Evolutionary conservation across 2,329 filamentous ascomycete species (phyloP).

Genomic region (Fusarium burgessii): DNA sequence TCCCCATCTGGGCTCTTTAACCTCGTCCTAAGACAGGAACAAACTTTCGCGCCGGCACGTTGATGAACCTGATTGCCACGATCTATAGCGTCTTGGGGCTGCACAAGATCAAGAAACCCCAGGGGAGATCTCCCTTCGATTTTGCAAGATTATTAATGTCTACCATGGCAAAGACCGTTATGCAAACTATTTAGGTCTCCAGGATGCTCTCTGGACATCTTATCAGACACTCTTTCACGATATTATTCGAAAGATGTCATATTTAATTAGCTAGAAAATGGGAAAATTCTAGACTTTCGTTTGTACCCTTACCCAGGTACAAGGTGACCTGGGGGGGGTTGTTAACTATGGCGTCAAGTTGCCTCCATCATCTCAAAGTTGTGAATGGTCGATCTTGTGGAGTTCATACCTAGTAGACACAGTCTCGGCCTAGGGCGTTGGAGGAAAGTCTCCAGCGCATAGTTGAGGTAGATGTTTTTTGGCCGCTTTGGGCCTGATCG

Average conservation of each 20-base stretch:
- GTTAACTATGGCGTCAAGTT: constrained; percentile 16
- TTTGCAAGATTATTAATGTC: neutral
- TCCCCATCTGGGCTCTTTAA: constrained; percentile 6
- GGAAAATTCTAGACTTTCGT: neutral
- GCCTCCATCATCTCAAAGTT: constrained; percentile 7
- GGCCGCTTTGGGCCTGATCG: constrained; percentile 2
- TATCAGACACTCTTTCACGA: neutral
- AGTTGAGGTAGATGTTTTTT: neutral
- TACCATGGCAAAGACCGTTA: neutral
- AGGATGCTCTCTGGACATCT: neutral
- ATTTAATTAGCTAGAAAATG: neutral
- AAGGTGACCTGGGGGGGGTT: constrained; percentile 2
- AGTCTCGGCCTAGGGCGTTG: constrained; percentile 9
- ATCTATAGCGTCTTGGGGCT: constrained; percentile 17
- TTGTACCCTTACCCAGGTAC: neutral
- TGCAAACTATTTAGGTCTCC: too few relatives aligned
- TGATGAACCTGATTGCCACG: constrained; percentile 30
- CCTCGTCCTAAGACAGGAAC: constrained; percentile 23
- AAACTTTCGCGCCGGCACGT: constrained; percentile 28
- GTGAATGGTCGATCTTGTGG: constrained; percentile 1
- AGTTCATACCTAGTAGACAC: constrained; percentile 7
- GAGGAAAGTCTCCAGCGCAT: constrained; percentile 13
- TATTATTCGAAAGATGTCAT: neutral
- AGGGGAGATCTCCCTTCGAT: neutral
- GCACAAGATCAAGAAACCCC: neutral